A percentile compares a stretch with the other conserved stretches of the same genome.
phyloP scores from a whole-genome alignment of 495 filamentous ascomycete genomes.

The Jackrogersella minutella region DNA sequence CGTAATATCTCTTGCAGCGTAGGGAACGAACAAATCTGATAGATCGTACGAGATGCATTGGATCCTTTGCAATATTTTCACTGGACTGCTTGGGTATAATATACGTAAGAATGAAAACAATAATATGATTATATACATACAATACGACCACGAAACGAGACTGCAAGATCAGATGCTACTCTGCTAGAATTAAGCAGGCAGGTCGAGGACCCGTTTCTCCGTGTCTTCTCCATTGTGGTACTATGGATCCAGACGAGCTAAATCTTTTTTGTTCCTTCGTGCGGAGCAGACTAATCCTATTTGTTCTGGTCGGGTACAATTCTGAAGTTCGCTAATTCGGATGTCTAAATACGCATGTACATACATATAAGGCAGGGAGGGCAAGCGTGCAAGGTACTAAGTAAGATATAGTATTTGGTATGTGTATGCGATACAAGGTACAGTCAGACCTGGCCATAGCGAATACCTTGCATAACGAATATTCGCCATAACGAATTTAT shows the following conservation, averaged over 20 bases:
- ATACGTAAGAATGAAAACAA: neutral
- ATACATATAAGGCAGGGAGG: no score
- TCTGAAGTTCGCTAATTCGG: slow-evolving; percentile 4
- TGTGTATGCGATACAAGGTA: no score
- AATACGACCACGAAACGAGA: neutral
- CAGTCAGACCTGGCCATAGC: no score
- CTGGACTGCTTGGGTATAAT: neutral
- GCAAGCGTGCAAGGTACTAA: no score
- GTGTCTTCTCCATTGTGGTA: slow-evolving; percentile 14
- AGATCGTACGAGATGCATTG: slow-evolving; percentile 25
- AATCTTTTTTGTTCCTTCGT: slow-evolving; percentile 14
- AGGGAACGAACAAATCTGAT: slow-evolving; percentile 8
- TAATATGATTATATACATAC: slow-evolving; percentile 1
- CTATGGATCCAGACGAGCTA: no score
- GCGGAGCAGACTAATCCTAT: slow-evolving; percentile 22
- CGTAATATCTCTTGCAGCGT: slow-evolving; percentile 16
- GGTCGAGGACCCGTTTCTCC: slow-evolving; percentile 15
- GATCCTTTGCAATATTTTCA: neutral
- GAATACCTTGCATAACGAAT: no score
- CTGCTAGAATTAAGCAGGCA: slow-evolving; percentile 33
- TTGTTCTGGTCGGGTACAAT: neutral
- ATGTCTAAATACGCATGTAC: neutral
- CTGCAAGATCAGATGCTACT: slow-evolving; percentile 28
- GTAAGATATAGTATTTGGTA: no score
- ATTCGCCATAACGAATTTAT: no score